Evolutionary conservation across 768 basidiomycete genomes (phyloP).

Genomic region (Termitomyces sp.): DNA sequence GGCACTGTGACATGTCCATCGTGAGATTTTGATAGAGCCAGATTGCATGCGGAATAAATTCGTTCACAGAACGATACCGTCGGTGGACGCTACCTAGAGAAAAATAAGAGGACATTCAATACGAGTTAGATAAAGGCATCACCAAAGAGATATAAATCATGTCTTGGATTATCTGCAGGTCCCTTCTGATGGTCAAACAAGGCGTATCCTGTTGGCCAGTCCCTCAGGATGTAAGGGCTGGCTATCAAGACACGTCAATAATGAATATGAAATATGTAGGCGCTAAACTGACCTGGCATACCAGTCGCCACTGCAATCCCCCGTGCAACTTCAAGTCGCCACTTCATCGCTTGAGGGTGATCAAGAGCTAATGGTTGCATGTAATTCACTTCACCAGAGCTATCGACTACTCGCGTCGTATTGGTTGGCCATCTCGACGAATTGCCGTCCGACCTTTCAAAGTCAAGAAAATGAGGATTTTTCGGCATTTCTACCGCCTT

Average conservation of each 20-base stretch:
- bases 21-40: constrained; percentile 65
- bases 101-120: neutral
- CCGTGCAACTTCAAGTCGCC: constrained; percentile 44
- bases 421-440: constrained; percentile 49
- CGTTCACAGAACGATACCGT: constrained; percentile 75
- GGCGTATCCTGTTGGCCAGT: constrained; percentile 64
- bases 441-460: constrained; percentile 59
- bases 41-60: constrained; percentile 79
- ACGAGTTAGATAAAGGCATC: neutral
- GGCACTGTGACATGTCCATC: constrained; percentile 45
- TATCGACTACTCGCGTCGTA: constrained; percentile 46
- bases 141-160: constrained; percentile 82
- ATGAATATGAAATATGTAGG: neutral
- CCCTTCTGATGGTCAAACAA: constrained; percentile 79
- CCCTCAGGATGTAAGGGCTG: constrained; percentile 55
- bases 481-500: constrained; percentile 33
- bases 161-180: constrained; percentile 43
- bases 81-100: constrained; percentile 40
- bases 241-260: constrained; percentile 25
- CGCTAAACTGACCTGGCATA: constrained; percentile 41
- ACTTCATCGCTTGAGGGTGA: constrained; percentile 48
- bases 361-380: constrained; percentile 53
- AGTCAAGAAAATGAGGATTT: constrained; percentile 53
- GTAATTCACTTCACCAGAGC: constrained; percentile 66
- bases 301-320: constrained; percentile 38